Base-by-base conservation (phyloP, 225 moss, liverwort and hornwort species). In the Bryum argenteum region DNA sequence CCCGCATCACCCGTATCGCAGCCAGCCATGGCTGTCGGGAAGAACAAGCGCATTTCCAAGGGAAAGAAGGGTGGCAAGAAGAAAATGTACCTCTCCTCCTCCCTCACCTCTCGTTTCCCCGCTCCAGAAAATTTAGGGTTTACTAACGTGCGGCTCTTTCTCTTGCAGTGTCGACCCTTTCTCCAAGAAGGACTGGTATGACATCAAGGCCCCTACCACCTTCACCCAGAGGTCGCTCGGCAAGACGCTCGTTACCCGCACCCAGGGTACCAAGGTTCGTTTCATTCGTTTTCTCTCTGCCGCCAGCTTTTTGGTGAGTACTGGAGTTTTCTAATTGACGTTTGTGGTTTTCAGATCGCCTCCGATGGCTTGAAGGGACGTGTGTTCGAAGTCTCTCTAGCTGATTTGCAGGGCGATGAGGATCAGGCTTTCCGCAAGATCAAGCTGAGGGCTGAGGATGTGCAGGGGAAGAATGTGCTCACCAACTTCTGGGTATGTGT, bases 361-460 rank as follows among this genome's bases (percentile, higher is more conserved):
- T 91, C 91, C 40, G 93, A 94, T 79, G 93, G 93, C 60, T 77
- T 91, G 75, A 91, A 93, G 84, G 91, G 91, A 17, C 83, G 93
- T 73, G 91, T 93, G 42, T 93, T 93, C 69, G 93, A 93, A 78
- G 85, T 93, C 8, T 93, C 92, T 26, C 77, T 93, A 71, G 92
- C 92, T 11, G 92, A 93, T 69, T 83, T 93, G 73, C 92, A 90
- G 76, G 77, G 85, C 43, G 92, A 93, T 21, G 92, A 93, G 66
- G 92, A 93, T 59, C 93, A 93, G 79, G 91, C 91, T 48, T 91
- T 88, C 85, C 85, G 91, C 64, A 94, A 94, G 81, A 90, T 94
- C 39, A 94, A 91, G 80, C 83, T 94, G 47, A 89, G 93, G 76
- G 91, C 91, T 10, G 91, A 89, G 82, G 91, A 94, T 72, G 91